Base-by-base conservation (phyloP, 2,329 filamentous ascomycete genomes). In the Colletotrichum agaves region DNA sequence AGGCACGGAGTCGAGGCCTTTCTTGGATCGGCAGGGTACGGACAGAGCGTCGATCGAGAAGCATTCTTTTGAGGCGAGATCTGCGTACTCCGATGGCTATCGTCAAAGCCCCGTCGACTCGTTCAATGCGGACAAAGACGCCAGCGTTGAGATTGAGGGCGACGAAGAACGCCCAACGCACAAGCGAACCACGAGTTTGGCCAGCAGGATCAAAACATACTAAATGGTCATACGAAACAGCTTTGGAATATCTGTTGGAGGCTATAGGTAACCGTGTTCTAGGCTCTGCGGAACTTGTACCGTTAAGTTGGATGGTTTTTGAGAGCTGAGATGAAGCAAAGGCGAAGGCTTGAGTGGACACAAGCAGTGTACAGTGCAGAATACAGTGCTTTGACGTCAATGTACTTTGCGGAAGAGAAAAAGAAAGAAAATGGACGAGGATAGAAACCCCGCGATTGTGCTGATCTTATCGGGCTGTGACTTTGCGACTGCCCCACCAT, bases 401-500 rank as follows among this genome's bases (percentile, higher is more conserved):
- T 27, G 19, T 19, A 49, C 19, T 17, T 44, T 63, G 31, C n/a
- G 35, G n/a, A n/a, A 33, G 15, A 35, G 4, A 66, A 65, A 37
- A 56, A 61, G 55, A 61, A n/a, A n/a, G n/a, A n/a, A n/a, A n/a
- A n/a, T n/a, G n/a, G n/a, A 33, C 13, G 31, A 5, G 37, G 35
- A 55, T 27, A 13, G 12, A 47, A 66, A 52, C 44, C 60, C 64
- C 64, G 46, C 64, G 60, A 58, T 58, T 55, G 41, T 13, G 39
- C 27, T 49, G 50, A 37, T 58, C 46, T 63, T 33, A 50, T 46
- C 46, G 60, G 33, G 39, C 55, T 44, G 55, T 11, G 46, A 43
- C 12, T 66, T 39, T 44, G 55, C 6, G 46, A 43, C 12, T 66
- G 53, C 64, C 64, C 64, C 64, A 43, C 64, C 60, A 63, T 33